Conservation (phyloP, 2,329 filamentous ascomycete species). For the Phialemonium atrogriseum region DNA sequence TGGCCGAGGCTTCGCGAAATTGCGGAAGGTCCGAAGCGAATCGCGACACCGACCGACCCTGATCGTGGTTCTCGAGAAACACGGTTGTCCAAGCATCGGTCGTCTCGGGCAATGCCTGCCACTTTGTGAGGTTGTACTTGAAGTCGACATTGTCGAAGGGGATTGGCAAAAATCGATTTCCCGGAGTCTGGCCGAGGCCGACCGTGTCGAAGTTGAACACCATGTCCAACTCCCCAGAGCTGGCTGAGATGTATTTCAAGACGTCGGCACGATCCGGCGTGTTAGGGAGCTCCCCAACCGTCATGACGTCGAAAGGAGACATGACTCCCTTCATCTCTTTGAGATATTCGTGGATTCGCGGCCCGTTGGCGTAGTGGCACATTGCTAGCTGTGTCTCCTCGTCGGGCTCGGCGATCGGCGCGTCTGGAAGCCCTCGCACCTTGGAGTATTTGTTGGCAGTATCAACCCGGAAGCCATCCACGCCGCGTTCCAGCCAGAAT, state of each 20-base stretch:
- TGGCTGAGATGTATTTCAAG: slow-evolving; percentile 49
- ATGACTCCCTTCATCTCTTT: slow-evolving; percentile 57
- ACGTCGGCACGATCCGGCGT: slow-evolving; percentile 51
- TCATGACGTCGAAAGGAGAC: slow-evolving; percentile 55
- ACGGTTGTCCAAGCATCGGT: slow-evolving; percentile 50
- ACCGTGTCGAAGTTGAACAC: slow-evolving; percentile 62
- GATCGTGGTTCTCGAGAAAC: slow-evolving; percentile 58
- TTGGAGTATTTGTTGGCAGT: slow-evolving; percentile 58
- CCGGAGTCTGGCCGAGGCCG: slow-evolving; percentile 43
- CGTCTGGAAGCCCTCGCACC: slow-evolving; percentile 49
- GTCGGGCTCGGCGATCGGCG: slow-evolving; percentile 40
- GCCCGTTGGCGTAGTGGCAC: slow-evolving; percentile 58
- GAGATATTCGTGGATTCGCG: slow-evolving; percentile 60
- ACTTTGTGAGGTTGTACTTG: slow-evolving; percentile 45
- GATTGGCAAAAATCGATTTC: slow-evolving; percentile 21
- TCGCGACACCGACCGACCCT: slow-evolving; percentile 45
- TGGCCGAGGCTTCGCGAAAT: slow-evolving; percentile 35
- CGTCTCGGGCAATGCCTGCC: slow-evolving; percentile 42
- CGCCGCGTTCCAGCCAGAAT: slow-evolving; percentile 68
- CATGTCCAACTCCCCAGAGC: slow-evolving; percentile 57
- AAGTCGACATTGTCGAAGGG: no score
- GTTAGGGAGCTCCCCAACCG: slow-evolving; percentile 60
- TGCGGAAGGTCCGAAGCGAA: slow-evolving; percentile 36
- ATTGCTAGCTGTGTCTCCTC: slow-evolving; percentile 42
- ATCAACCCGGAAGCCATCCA: slow-evolving; percentile 62